Conservation (phyloP, 441 rosid genomes). For the Euphorbia celastroides region DNA sequence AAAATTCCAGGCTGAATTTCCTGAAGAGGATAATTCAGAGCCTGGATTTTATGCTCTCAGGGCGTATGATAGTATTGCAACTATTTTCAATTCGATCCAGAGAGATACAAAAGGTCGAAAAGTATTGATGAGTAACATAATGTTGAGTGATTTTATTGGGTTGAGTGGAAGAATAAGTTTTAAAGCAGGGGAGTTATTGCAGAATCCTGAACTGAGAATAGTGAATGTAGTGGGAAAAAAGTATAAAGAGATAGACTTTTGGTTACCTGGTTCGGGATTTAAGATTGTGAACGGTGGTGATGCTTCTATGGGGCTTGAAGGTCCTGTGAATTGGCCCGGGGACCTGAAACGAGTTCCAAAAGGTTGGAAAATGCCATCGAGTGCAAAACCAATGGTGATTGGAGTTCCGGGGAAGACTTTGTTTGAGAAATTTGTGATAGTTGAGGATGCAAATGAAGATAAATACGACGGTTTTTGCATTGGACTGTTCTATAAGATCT, state of each 20-base stretch:
- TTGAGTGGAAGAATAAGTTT: slow-evolving; percentile 31
- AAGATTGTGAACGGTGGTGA: not conserved
- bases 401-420: slow-evolving; percentile 42
- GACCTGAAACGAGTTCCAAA: slow-evolving; percentile 23
- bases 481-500: slow-evolving; percentile 28
- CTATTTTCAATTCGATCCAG: slow-evolving; percentile 11
- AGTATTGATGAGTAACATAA: slow-evolving; percentile 16
- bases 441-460: slow-evolving; percentile 15
- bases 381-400: slow-evolving; percentile 28
- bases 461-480: slow-evolving; percentile 44
- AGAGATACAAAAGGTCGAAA: not conserved
- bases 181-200: slow-evolving; percentile 16
- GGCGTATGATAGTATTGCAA: slow-evolving; percentile 33
- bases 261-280: slow-evolving; percentile 31
- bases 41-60: slow-evolving; percentile 30
- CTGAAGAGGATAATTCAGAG: slow-evolving; percentile 19
- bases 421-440: slow-evolving; percentile 38
- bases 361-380: slow-evolving; percentile 42
- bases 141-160: slow-evolving; percentile 23
- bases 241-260: slow-evolving; percentile 29
- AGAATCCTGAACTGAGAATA: slow-evolving; percentile 12
- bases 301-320: not conserved
- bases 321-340: slow-evolving; percentile 37
- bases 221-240: slow-evolving; percentile 30
- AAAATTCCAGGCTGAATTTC: slow-evolving; percentile 16